Conservation (phyloP, 2,329 filamentous ascomycete species). For the Talaromyces albobiverticillius region DNA sequence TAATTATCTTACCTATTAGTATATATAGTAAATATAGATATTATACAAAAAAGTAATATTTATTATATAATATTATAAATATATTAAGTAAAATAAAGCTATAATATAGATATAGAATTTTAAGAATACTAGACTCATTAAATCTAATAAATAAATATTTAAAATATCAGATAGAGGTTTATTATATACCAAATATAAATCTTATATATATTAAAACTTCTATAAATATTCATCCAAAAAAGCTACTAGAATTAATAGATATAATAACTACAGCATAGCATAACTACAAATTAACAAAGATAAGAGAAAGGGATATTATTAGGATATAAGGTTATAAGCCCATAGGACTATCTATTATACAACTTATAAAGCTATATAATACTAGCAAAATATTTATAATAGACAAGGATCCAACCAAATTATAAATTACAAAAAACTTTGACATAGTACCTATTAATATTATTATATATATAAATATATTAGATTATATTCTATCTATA, state of each 20-base stretch:
- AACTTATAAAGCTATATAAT: conserved; percentile 27
- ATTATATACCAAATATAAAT: conserved; percentile 33
- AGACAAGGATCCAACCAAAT: conserved; percentile 30
- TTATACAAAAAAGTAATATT: conserved; percentile 29
- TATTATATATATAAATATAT: conserved; percentile 21
- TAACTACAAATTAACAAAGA: conserved; percentile 29
- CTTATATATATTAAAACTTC: conserved; percentile 28
- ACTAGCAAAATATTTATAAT: conserved; percentile 32
- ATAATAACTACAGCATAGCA: conserved; percentile 33
- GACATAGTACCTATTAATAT: conserved; percentile 30
- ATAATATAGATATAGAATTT: conserved; percentile 28
- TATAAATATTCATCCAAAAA: conserved; percentile 23
- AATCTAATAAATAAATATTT: conserved; percentile 31
- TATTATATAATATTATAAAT: conserved; percentile 30
- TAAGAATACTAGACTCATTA: conserved; percentile 32
- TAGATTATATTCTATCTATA: conserved; percentile 27
- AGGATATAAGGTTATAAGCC: conserved; percentile 33
- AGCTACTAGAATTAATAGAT: conserved; percentile 29
- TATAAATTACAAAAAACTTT: conserved; percentile 26
- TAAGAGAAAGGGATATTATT: conserved; percentile 27
- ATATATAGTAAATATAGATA: conserved; percentile 31
- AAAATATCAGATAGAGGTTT: conserved; percentile 36
- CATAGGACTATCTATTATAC: conserved; percentile 28
- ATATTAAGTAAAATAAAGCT: conserved; percentile 25
- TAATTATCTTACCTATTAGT: conserved; percentile 30